A percentile compares a stretch with the other conserved stretches of the same genome.
Evolutionary conservation across 768 basidiomycete species (phyloP).

Genomic region (Tricholoma matsutake): DNA sequence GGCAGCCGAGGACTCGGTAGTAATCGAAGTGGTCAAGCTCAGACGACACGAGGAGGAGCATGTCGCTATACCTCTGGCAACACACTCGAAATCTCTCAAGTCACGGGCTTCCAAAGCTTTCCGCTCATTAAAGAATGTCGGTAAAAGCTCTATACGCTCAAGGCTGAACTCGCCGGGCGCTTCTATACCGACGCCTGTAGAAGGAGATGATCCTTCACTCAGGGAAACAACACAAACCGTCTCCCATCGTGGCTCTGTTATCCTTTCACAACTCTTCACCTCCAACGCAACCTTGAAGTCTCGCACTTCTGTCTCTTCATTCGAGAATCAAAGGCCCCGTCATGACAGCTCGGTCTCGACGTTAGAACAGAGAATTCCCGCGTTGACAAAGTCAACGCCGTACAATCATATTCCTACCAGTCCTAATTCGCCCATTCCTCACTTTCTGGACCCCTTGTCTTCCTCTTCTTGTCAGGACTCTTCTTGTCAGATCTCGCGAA

Average conservation of each 20-base stretch:
- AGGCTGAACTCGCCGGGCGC: slow-evolving; percentile 39
- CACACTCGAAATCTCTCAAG: slow-evolving; percentile 41
- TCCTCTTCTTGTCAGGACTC: slow-evolving; percentile 15
- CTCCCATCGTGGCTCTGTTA: slow-evolving; percentile 35
- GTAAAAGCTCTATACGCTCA: slow-evolving; percentile 30
- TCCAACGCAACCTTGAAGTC: slow-evolving; percentile 22
- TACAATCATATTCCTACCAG: neutral
- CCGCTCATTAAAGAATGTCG: slow-evolving; percentile 41
- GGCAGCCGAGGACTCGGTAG: slow-evolving; percentile 47
- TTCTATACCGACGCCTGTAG: slow-evolving; percentile 15
- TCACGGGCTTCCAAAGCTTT: slow-evolving; percentile 47
- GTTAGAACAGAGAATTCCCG: neutral
- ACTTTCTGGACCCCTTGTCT: slow-evolving; percentile 5
- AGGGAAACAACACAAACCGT: slow-evolving; percentile 32
- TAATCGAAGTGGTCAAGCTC: slow-evolving; percentile 61
- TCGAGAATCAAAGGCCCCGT: slow-evolving; percentile 15
- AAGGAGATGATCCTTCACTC: slow-evolving; percentile 16
- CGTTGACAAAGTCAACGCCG: neutral
- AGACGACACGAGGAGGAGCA: slow-evolving; percentile 29
- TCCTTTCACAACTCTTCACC: slow-evolving; percentile 38
- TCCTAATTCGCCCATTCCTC: neutral
- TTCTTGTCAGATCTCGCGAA: slow-evolving; percentile 16
- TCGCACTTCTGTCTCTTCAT: slow-evolving; percentile 26
- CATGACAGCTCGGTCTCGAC: neutral
- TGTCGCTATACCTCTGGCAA: slow-evolving; percentile 19